Percentiles rank a stretch among this genome's conserved stretches.
Conservation (phyloP, 257 asterid genomes). For the Jacaranda copaia region DNA sequence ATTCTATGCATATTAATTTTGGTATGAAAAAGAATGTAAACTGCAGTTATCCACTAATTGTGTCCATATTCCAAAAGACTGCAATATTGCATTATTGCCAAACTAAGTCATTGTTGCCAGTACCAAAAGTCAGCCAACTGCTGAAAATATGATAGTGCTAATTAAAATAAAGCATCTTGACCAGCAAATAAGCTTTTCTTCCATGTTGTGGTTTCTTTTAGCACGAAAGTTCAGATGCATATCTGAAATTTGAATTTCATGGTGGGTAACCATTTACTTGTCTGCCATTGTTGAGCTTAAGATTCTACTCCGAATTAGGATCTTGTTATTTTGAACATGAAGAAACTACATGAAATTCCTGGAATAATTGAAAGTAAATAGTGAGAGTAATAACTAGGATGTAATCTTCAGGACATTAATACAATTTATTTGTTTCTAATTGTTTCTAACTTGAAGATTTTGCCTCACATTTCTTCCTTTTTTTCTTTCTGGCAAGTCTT, state of each 20-base stretch:
- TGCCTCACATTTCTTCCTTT: background rate
- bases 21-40: slow-evolving; percentile 14
- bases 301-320: slow-evolving; percentile 3
- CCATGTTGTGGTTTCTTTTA: slow-evolving; percentile 19
- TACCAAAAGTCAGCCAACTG: slow-evolving; percentile 13
- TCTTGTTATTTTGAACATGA: slow-evolving; percentile 2
- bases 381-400: slow-evolving; percentile 5
- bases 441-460: slow-evolving; percentile 2
- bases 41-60: background rate
- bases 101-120: slow-evolving; percentile 10
- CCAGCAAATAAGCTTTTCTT: background rate
- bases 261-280: background rate
- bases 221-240: slow-evolving; percentile 5
- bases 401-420: background rate
- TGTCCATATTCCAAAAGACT: background rate
- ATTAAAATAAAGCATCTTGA: slow-evolving; percentile 16
- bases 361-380: background rate
- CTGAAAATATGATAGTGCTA: slow-evolving; percentile 2
- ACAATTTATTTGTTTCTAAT: too few species aligned
- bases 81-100: background rate
- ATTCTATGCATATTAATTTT: background rate
- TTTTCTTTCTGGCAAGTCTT: background rate
- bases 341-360: background rate
- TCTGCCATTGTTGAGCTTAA: background rate
- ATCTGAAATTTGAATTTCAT: slow-evolving; percentile 14